Percentiles rank a stretch among this genome's conserved stretches.
These are phyloP conservation scores for Fusarium sp. DNA, from an alignment of 2,329 filamentous ascomycete genomes.

Conservation along the genomic window DNA sequence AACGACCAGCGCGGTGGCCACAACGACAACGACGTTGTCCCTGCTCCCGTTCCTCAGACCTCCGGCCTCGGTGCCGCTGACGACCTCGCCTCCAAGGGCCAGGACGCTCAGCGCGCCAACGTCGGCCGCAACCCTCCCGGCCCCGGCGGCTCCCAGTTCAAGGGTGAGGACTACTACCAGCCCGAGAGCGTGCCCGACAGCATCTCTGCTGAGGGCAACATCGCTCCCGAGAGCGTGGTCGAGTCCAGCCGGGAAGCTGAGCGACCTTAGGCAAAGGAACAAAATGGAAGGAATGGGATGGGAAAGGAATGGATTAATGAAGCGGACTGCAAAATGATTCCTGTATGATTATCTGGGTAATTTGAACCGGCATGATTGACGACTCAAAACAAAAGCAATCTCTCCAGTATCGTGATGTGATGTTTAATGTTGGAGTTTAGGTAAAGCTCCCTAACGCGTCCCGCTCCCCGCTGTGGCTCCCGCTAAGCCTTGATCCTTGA, in stretches of 20 bases:
- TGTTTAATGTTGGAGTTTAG: constrained; percentile 3
- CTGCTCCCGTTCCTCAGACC: constrained; percentile 37
- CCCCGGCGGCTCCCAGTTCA: constrained; percentile 53
- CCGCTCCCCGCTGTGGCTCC: constrained; percentile 16
- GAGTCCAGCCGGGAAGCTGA: constrained; percentile 49
- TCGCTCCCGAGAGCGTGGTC: constrained; percentile 56
- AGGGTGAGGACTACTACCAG: constrained; percentile 55
- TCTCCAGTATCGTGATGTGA: background rate
- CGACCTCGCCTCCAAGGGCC: constrained; percentile 51
- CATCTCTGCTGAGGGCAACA: constrained; percentile 55
- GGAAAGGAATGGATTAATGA: constrained; percentile 3
- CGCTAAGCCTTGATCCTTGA: constrained; percentile 14
- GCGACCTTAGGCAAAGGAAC: constrained; percentile 11
- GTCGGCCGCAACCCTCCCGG: constrained; percentile 51
- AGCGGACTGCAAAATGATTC: constrained; percentile 2
- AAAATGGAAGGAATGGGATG: background rate
- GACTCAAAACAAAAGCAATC: background rate
- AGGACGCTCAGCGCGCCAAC: constrained; percentile 53
- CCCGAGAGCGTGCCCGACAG: constrained; percentile 57
- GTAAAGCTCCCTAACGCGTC: constrained; percentile 6
- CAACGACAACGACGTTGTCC: constrained; percentile 53
- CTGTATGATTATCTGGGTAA: constrained; percentile 28
- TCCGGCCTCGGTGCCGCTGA: constrained; percentile 40
- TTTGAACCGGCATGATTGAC: constrained; percentile 26
- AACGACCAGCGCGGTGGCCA: constrained; percentile 49